Base-by-base conservation (phyloP, 2,329 filamentous ascomycete genomes). In the Elsinoe australis region DNA sequence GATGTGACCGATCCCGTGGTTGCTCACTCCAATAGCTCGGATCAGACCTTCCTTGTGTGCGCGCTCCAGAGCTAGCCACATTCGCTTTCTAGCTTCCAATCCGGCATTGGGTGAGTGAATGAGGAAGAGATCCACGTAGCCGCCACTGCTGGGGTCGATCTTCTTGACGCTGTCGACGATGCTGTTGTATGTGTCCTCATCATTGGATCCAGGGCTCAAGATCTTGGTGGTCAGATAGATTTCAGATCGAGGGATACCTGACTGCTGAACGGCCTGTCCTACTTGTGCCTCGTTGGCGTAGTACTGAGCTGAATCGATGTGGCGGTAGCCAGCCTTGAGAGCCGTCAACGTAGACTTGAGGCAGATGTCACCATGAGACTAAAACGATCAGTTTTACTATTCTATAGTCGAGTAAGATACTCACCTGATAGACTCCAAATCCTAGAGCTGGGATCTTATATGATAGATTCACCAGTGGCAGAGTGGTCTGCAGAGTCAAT, bases 221-320 rank as follows among this genome's bases (percentile, higher is more conserved):
- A 87, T 79, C 66, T 88, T 88, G 50, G 80, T 83, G 0, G 83
- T 87, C 31, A 87, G 64, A 61, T 82, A 87, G 41, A 87, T 58
- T 6, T 84, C 71, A 12, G 71, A 65, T 24, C 80, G 74, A 4
- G 71, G 65, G 4, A 86, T 53, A 0, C 71, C 71, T 2, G 75
- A 80, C 49, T 74, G 61, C 18, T 67, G 67, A n/a, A 86, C 63
- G 1, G 83, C 82, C 45, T 75, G 67, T 3, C 82, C 80, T 38
- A 87, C 82, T 58, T 82, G 71, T 9, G 65, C 60, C 59, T 87
- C 84, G 56, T 87, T 88, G 46, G 65, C 74, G 61, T 87, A 88
- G 61, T 77, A 78, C 59, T 82, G 79, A 0, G 83, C 84, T 1
- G 81, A 76, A 63, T 83, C 80, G 47, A 83, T 75, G 58, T 82